Evolutionary conservation across 208 protist species (phyloP), one percentile per base, ranked within the genome.

Genomic region (Crithidia acanthocephali): DNA sequence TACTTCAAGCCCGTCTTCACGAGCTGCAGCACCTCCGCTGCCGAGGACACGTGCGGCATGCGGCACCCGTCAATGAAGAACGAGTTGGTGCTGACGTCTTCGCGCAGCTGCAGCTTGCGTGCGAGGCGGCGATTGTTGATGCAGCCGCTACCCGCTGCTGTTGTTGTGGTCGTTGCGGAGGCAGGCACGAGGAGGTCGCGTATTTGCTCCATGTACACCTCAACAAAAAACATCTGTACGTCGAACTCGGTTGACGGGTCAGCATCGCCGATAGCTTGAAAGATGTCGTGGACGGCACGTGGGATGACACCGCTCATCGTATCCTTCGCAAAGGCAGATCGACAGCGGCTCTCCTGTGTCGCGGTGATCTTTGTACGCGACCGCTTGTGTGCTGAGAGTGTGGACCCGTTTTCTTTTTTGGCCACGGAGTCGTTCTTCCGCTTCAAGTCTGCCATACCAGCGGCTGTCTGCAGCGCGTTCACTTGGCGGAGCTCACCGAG

Each of bases 141-240:
- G 1, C 11, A 13, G 44, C 40, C 18, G n/a, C 45, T 16, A 33
- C 63, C 9, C 45, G 35, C 22, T 32, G 60, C 48, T 7, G 32
- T 1, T 45, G 25, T 32, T n/a, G 59, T 35, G 0, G 30, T 53
- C 16, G 51, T 25, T 47, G 35, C 15, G 2, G 37, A 22, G 23
- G 47, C 62, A 16, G 91, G 67, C 35, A 84, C 79, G 4, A 99
- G 80, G 42, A 99, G 74, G 75, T 99, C 98, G 3, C 92, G 80
- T 30, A 99, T 93, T 74, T 90, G 90, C 48, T 99, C 98, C 92
- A 98, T 98, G 84, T 99, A 99, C 51, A 99, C 93, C 79, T 99
- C 98, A 23, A 99, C 84, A 84, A 98, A 99, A 25, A 91, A 95
- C 40, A 98, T 82, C 35, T 93, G 92, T 30, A 99, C 91, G 22